Base-by-base conservation (phyloP, 495 filamentous ascomycete species). In the Neurospora sp. region DNA sequence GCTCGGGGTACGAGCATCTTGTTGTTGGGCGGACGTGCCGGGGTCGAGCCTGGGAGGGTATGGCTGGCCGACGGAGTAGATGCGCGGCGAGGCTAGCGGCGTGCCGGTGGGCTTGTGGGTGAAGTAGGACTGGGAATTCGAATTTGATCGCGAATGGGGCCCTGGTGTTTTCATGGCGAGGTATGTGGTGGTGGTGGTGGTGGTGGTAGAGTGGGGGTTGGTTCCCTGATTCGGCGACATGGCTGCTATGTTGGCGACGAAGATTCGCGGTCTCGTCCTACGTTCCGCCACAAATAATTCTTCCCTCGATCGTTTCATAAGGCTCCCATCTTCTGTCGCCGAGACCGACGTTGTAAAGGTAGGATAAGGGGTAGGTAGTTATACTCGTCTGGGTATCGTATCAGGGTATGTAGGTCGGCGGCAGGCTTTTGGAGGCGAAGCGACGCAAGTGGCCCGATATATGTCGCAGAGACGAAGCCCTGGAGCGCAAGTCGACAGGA, bases 1-100 rank as follows among this genome's bases (percentile, higher is more conserved):
- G 77, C 91, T 93, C 22, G 90, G 79, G 7, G 86, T 80, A 40
- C 83, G 81, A 61, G 77, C 80, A 48, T 85, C 83, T 35, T 65
- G 53, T 65, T 65, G 53, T 40, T 74, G 74, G 8, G 75, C 73
- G 69, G 75, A 59, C 16, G 68, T 74, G 81, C 83, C 72, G 70
- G 78, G 78, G n/a, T 81, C 82, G 73, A 77, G 75, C 77, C 81
- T 79, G 48, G 83, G 76, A 73, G 82, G 75, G 72, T 82, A 78
- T 72, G 77, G 75, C 79, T 84, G 83, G 79, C 81, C 81, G 81
- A 83, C 79, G 76, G 82, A 83, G 82, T 83, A 75, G 76, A 74
- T 74, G 35, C 79, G 75, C 71, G 84, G 82, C 6, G 84, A 85
- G 10, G 82, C 73, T 27, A 81, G 37, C n/a, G 86, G 85, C 6